Evolutionary conservation across 768 basidiomycete species (phyloP), one percentile per base, ranked within the genome.

Genomic region (Mycena olivaceomarginata): DNA sequence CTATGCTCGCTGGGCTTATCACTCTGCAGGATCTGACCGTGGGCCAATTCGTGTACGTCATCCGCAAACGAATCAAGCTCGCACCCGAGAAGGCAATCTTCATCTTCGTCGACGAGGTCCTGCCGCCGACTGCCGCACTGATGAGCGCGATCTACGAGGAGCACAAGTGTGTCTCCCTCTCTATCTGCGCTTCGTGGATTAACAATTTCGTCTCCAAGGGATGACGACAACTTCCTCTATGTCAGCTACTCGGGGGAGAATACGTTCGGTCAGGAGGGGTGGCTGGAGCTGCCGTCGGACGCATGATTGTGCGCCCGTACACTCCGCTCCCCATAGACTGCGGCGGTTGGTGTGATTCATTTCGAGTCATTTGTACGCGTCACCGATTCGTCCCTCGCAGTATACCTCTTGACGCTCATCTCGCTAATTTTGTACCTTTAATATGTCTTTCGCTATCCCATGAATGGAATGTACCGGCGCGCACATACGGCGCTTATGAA

Each of bases 111-210:
- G 97, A 99, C 82, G 98, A 99, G 85, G 97, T 99, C 70, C 91
- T 99, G 40, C 98, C 98, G 59, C 98, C 98, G 57, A 99, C 98
- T 1, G 98, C 98, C 16, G 98, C 98, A 4, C 89, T 99, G 65
- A 99, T 99, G 98, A 97, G 96, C 82, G 94, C 97, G 72, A 99
- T 99, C 83, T 99, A 99, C 83, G 98, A 99, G 87, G 98, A 99
- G 87, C 98, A 99, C 91, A 99, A 99, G 98, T 99, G 78, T 83
- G 96, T 91, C 16, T 5, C 40, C 51, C 51, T 51, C 56, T 67
- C 64, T 68, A 18, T 70, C 76, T n/a, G 22, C 39, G 22, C 68
- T 57, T 72, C 51, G 13, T 15, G 10, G 57, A 72, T 84, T 89
- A 80, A 88, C 81, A 40, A 45, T 41, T 22, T 72, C 67, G 72